Conservation (phyloP, 1,284 basidiomycete genomes). For the Leucocoprinus gongylophorus region DNA sequence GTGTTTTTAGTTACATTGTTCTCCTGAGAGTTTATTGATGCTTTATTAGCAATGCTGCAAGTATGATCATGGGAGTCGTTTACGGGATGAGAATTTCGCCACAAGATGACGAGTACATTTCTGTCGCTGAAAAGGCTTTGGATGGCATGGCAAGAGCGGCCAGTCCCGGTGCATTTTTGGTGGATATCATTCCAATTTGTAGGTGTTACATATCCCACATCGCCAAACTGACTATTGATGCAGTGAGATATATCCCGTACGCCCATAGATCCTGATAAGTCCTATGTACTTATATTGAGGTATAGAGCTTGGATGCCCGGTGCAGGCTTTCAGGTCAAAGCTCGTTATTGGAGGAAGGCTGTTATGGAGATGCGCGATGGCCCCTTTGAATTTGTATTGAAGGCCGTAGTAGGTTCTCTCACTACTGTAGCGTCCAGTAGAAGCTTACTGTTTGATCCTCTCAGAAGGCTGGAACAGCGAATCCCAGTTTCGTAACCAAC, state of each 20-base stretch:
- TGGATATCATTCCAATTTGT: conserved; percentile 32
- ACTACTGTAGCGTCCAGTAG: background rate
- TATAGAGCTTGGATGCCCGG: conserved; percentile 34
- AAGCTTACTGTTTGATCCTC: background rate
- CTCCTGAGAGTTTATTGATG: background rate
- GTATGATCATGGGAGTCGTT: conserved; percentile 32
- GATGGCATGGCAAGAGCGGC: conserved; percentile 33
- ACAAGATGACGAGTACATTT: conserved; percentile 29
- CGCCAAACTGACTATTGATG: background rate
- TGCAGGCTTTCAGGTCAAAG: conserved; percentile 32
- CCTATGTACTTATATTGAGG: background rate
- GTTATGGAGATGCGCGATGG: conserved; percentile 31
- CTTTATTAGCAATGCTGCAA: conserved; percentile 35
- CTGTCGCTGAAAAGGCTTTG: conserved; percentile 31
- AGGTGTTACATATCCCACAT: conserved; percentile 5
- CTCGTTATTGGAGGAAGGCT: conserved; percentile 30
- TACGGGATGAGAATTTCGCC: conserved; percentile 31
- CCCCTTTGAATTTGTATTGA: conserved; percentile 26
- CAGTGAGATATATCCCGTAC: conserved; percentile 34
- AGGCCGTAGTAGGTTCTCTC: conserved; percentile 23
- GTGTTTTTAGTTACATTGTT: conserved; percentile 15
- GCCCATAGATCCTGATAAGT: conserved; percentile 1
- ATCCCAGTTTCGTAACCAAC: conserved; percentile 29
- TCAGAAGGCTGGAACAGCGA: conserved; percentile 27
- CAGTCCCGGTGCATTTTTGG: conserved; percentile 32